Evolutionary conservation across 1,284 basidiomycete genomes (phyloP).

Genomic region (Nidula niveotomentosa): DNA sequence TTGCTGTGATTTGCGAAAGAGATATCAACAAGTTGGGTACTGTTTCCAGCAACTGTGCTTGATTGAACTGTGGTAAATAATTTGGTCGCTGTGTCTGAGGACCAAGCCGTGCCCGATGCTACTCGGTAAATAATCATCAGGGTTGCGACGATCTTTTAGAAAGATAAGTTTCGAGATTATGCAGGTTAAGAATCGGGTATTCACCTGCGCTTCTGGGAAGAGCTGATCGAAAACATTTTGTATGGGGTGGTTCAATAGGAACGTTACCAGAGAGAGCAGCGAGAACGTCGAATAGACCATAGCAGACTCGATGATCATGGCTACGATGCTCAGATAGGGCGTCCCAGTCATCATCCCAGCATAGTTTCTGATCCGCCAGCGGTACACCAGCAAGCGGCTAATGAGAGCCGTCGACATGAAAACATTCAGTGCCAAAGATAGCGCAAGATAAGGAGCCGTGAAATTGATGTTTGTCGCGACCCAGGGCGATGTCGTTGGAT

Average conservation of each 20-base stretch:
- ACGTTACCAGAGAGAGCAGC: not conserved
- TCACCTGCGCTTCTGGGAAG: not conserved
- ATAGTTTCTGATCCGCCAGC: not conserved
- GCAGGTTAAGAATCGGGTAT: not conserved
- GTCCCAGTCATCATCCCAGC: not conserved
- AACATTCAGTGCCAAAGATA: not conserved
- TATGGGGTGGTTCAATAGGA: not conserved
- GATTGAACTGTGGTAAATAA: no score
- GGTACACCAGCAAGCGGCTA: not conserved
- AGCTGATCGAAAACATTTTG: not conserved
- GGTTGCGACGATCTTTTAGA: not conserved
- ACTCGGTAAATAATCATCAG: not conserved
- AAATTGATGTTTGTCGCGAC: not conserved
- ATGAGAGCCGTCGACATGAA: not conserved
- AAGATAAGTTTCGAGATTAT: not conserved
- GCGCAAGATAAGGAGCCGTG: not conserved
- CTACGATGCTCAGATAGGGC: not conserved
- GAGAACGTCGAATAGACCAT: not conserved
- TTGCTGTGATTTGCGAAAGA: no score
- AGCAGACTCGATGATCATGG: not conserved
- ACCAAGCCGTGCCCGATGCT: not conserved
- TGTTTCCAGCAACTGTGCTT: no score
- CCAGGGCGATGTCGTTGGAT: not conserved
- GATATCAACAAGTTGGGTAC: no score
- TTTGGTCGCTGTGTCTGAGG: no score